A percentile compares a stretch with the other conserved stretches of the same genome.
Conservation (phyloP, 2,329 filamentous ascomycete species). For the Colletotrichum liaoningense region DNA sequence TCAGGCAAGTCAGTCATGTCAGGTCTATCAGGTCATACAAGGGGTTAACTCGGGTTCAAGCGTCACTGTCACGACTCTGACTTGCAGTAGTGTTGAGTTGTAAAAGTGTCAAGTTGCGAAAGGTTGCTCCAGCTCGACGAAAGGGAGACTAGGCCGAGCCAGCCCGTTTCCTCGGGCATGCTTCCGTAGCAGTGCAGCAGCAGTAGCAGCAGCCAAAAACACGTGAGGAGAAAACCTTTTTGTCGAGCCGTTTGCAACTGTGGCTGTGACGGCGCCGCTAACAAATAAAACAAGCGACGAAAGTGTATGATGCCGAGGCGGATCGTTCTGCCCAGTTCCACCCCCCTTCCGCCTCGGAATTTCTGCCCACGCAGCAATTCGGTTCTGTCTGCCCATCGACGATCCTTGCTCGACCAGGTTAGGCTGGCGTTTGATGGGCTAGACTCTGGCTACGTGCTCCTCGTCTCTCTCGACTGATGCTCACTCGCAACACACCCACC, state of each 20-base stretch:
- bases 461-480: conserved; percentile 7
- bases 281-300: background rate
- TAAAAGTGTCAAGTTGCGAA: background rate
- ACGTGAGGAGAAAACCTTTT: background rate
- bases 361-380: conserved; percentile 35
- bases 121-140: background rate
- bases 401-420: conserved; percentile 29
- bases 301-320: conserved; percentile 28
- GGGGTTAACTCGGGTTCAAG: background rate
- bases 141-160: background rate
- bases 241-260: conserved; percentile 11
- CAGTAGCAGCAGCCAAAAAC: background rate
- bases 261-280: conserved; percentile 21
- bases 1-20: background rate
- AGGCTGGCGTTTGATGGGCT: conserved; percentile 29
- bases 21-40: background rate
- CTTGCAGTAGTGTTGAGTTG: background rate
- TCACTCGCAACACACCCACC: conserved; percentile 24
- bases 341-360: conserved; percentile 22
- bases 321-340: conserved; percentile 31
- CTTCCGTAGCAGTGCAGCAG: background rate
- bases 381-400: conserved; percentile 22
- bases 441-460: conserved; percentile 22
- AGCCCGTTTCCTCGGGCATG: background rate
- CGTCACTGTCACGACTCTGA: background rate